These are phyloP conservation scores for Epichloe hybrida DNA, from an alignment of 2,329 filamentous ascomycete genomes.

Conservation along the genomic window DNA sequence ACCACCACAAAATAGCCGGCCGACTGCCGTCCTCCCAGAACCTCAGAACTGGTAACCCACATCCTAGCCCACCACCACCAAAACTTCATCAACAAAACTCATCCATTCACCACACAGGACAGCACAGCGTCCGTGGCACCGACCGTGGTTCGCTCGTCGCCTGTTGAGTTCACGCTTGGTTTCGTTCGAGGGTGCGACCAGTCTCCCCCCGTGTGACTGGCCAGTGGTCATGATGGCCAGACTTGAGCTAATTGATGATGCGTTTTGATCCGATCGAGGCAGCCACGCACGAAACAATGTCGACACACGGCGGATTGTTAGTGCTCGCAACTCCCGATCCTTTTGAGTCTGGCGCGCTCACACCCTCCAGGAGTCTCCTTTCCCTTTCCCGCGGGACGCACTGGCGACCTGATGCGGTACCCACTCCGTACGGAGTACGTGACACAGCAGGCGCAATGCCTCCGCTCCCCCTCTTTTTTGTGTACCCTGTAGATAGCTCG, in stretches of 20 bases:
- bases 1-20: neutral
- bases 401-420: neutral
- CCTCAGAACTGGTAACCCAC: slow-evolving; percentile 1
- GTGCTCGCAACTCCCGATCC: neutral
- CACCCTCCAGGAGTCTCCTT: too few species aligned
- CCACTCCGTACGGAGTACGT: too few species aligned
- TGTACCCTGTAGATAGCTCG: too few species aligned
- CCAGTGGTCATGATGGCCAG: neutral
- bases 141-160: too few species aligned
- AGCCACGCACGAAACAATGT: neutral
- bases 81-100: neutral
- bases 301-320: neutral
- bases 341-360: too few species aligned
- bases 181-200: neutral
- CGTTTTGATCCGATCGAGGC: neutral
- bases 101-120: neutral
- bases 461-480: neutral
- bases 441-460: too few species aligned
- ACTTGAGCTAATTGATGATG: neutral
- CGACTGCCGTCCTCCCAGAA: neutral
- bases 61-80: neutral
- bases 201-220: neutral
- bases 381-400: neutral
- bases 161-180: too few species aligned
- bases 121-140: neutral